Evolutionary conservation across 2,329 filamentous ascomycete species (phyloP), one percentile per base, ranked within the genome.

Genomic region (Alternaria viburni): DNA sequence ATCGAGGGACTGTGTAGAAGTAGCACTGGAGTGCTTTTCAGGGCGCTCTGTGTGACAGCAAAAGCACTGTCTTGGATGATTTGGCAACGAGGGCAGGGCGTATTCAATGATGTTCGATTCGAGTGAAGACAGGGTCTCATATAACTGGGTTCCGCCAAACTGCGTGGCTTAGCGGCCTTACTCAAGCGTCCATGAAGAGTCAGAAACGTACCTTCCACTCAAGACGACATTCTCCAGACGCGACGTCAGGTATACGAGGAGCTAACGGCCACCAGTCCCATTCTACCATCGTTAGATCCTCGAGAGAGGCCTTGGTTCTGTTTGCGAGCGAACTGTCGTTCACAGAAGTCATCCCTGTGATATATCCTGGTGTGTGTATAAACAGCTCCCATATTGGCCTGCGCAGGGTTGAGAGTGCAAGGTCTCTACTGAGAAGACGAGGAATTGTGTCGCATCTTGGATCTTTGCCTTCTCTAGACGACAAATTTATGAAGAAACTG

Each of bases 91-190:
- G 1, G 13, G 32, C 32, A 36, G 5, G 15, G 13, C 32, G 7
- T 1, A 36, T 4, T 1, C 0, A n/a, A 36, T 9, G 1, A n/a
- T 15, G 7, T n/a, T n/a, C 4, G 0, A n/a, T 36, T 36, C 32
- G 7, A 36, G 6, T 2, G 15, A n/a, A 5, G 32, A 36, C 32
- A 36, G 1, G 0, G 7, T 36, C 15, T 36, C 32, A 8, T 36
- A 36, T 15, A 36, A 5, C 0, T 5, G 32, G 3, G 3, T 2
- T n/a, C 32, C 32, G 13, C 32, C 32, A 2, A 36, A 15, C 32
- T 36, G 7, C 0, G 2, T 32, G 30, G 12, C 0, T 30, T 30
- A 30, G 28, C 1, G 6, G 12, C 2, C 12, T 30, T 30, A 6
- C 11, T 12, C 28, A 12, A 30, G 11, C 5, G 4, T 12, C 2